Base-by-base conservation (phyloP, 768 basidiomycete species). In the Phlegmacium glaucopus region DNA sequence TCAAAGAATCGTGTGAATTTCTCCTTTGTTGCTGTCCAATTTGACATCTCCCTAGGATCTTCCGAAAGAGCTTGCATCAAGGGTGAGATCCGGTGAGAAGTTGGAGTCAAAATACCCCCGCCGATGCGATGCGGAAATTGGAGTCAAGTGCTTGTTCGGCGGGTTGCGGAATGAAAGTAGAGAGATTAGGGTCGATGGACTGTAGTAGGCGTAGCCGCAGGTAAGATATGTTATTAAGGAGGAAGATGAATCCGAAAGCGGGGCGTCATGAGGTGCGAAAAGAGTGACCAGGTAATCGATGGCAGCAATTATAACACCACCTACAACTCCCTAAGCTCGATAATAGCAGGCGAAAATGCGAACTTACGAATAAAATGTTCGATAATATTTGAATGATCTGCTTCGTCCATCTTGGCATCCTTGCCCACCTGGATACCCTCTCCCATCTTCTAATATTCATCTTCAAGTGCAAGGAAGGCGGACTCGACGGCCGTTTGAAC, bases 361-460 rank as follows among this genome's bases (percentile, higher is more conserved):
- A 35, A 43, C 85, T 45, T 50, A 90, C 90, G 81, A 8, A 82
- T 69, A 57, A 79, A 93, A 61, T 91, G 88, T 57, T 91, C 85
- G 17, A n/a, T n/a, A n/a, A n/a, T n/a, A n/a, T n/a, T n/a, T n/a
- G n/a, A n/a, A n/a, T n/a, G n/a, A n/a, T n/a, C 30, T 32, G 30
- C 30, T 32, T 32, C 83, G 9, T 72, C 72, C 25, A 81, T 83
- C 4, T 69, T 71, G 1, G 39, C 50, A 0, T 52, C 56, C 44
- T 51, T 52, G 9, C 77, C 78, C 5, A 85, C 80, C 55, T 76
- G 74, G 16, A 87, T 74, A 6, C 88, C 89, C 50, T 89, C 88
- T 4, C 90, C 90, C 90, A 93, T 92, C 65, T 80, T 88, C 90
- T 90, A 92, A 54, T 92, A 92, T 8, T 90, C 90, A 50, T 93